phyloP scores from a whole-genome alignment of 768 basidiomycete species.

The Panellus pusillus region DNA sequence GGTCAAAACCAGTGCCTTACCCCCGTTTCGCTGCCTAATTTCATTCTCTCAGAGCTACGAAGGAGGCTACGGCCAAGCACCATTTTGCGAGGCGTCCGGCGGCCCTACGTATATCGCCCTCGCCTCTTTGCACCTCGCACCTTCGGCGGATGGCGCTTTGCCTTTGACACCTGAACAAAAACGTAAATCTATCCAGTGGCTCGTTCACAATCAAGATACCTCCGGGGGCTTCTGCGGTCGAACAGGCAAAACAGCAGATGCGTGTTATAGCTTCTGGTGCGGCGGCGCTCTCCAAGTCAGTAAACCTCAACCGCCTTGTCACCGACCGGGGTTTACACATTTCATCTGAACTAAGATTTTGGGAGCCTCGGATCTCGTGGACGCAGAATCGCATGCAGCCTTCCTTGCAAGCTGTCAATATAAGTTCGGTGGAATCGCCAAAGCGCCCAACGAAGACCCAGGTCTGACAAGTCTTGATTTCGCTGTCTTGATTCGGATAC shows the following conservation, averaged over 20 bases:
- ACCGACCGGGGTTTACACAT: not conserved
- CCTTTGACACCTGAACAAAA: conserved; percentile 42
- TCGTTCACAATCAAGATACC: conserved; percentile 65
- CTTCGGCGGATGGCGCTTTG: conserved; percentile 22
- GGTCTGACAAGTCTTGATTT: conserved; percentile 44
- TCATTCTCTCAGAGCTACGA: conserved; percentile 69
- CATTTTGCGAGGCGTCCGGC: conserved; percentile 84
- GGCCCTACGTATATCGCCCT: conserved; percentile 93
- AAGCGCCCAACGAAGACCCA: conserved; percentile 76
- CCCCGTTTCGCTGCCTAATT: conserved; percentile 4
- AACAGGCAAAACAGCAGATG: conserved; percentile 84
- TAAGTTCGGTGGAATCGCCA: conserved; percentile 86
- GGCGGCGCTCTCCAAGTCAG: conserved; percentile 76
- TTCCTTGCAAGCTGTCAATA: conserved; percentile 83
- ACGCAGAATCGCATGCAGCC: conserved; percentile 50
- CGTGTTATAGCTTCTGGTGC: conserved; percentile 98
- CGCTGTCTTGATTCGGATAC: not conserved
- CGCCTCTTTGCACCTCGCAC: conserved; percentile 65
- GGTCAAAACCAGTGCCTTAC: conserved; percentile 39
- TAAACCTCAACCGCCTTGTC: conserved; percentile 4
- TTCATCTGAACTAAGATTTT: conserved; percentile 56
- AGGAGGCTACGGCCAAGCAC: conserved; percentile 87
- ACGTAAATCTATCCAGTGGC: conserved; percentile 69
- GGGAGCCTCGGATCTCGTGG: conserved; percentile 55
- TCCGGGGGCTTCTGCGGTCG: conserved; percentile 87